Evolutionary conservation across 2,329 filamentous ascomycete genomes (phyloP).

Genomic region (Colletotrichum cordylinicola): DNA sequence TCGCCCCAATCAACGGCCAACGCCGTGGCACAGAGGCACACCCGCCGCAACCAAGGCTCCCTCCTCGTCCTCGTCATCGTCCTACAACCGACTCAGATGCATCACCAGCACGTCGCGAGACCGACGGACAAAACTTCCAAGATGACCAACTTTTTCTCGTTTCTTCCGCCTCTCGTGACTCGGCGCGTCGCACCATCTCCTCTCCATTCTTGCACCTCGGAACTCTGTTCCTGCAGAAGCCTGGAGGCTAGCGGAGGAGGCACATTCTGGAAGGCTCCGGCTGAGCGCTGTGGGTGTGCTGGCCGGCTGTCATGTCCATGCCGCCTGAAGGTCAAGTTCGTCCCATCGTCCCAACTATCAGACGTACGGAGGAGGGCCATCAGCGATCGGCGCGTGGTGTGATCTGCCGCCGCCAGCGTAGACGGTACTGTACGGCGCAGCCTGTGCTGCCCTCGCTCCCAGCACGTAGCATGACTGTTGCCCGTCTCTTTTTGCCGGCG

Average conservation of each 20-base stretch:
- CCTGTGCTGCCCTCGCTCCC: background rate
- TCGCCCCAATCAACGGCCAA: background rate
- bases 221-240: background rate
- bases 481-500: background rate
- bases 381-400: background rate
- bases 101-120: background rate
- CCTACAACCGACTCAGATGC: background rate
- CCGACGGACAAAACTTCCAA: background rate
- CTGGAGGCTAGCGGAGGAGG: background rate
- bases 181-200: background rate
- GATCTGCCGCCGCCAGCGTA: background rate
- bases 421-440: background rate
- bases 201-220: background rate
- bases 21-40: background rate
- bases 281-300: background rate
- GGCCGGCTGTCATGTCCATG: background rate
- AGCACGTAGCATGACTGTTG: background rate
- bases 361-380: background rate
- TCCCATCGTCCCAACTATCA: background rate
- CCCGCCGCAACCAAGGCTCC: background rate
- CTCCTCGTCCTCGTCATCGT: background rate
- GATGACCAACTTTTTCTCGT: background rate
- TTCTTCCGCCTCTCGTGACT: background rate
- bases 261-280: background rate
- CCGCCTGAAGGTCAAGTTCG: background rate